Evolutionary conservation across 345 rosid species (phyloP).

Genomic region (Eucalyptus virginea): DNA sequence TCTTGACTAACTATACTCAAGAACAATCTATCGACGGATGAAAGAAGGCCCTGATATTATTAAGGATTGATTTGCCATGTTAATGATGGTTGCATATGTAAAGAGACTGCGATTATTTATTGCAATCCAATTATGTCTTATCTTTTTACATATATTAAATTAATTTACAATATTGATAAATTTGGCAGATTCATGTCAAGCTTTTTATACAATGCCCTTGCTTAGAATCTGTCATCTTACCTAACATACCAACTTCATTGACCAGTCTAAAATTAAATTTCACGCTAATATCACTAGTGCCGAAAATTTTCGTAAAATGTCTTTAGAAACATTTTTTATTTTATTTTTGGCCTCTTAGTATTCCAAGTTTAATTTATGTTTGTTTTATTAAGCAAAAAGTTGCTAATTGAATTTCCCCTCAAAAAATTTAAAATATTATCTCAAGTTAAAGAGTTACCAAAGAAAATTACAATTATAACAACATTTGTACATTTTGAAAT

Average conservation of each 20-base stretch:
- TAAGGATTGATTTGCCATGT: not conserved
- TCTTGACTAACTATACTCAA: not conserved
- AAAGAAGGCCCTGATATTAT: not conserved
- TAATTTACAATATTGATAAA: not conserved
- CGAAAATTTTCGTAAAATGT: not conserved
- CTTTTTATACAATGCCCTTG: not conserved
- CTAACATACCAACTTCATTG: not conserved
- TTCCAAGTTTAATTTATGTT: not conserved
- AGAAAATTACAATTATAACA: not conserved
- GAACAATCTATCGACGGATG: not conserved
- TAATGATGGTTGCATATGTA: not conserved
- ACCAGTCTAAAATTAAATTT: not conserved
- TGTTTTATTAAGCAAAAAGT: not conserved
- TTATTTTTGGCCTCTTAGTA: not conserved
- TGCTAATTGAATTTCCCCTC: not conserved
- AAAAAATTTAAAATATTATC: not conserved
- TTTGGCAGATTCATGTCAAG: not conserved
- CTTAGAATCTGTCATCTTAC: not conserved
- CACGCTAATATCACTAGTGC: not conserved
- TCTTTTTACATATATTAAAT: not conserved
- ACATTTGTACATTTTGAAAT: not conserved
- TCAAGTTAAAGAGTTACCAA: not conserved
- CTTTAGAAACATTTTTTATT: not conserved
- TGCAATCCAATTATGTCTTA: not conserved
- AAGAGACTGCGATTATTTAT: not conserved